Evolutionary conservation across 164 flowering plant genomes (phyloP), one percentile per base, ranked within the genome.

Genomic region (Liquidambar formosana): DNA sequence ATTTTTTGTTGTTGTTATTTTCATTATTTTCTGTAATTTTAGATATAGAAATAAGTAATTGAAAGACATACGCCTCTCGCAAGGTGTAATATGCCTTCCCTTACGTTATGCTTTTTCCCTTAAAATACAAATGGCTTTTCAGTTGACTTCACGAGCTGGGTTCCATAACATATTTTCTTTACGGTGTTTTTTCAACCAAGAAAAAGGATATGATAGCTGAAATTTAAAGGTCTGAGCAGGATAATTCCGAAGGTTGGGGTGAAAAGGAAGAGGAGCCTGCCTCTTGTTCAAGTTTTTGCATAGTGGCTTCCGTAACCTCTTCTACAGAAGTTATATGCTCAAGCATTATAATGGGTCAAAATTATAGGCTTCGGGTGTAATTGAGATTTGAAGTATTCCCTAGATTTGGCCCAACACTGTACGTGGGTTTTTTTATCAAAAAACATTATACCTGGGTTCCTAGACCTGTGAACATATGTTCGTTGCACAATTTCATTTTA

Each of bases 181-280:
- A 2, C 41, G 2, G 6, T 33, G 41, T 33, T 33, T 33, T 6
- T 33, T 33, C 41, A 33, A 33, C 4, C 6, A 6, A 6, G 41
- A 33, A 33, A 33, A 33, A 33, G 41, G 4, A 33, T 33, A 33
- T 33, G 41, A 33, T 33, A 6, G 41, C 41, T 13, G 14, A 52
- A 52, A 4, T 19, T 23, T 46, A 65, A 65, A 72, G 21, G 66
- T 44, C 16, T 52, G 49, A 52, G 38, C 47, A n/a, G 53, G 10
- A 19, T 21, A 3, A 19, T 14, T n/a, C n/a, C n/a, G 18, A 18
- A 33, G 6, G 19, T 63, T 66, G 18, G 19, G 10, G 13, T 51
- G 56, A 46, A 63, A 22, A 64, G 26, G 81, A 57, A 69, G 76
- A 75, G 73, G 74, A 62, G 71, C 81, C 68, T 64, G 73, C 51